Percentiles rank a stretch among this genome's conserved stretches.
These are phyloP conservation scores for Dichotomocladium elegans DNA, from an alignment of 371 early-diverging fungal genomes.

Conservation along the genomic window DNA sequence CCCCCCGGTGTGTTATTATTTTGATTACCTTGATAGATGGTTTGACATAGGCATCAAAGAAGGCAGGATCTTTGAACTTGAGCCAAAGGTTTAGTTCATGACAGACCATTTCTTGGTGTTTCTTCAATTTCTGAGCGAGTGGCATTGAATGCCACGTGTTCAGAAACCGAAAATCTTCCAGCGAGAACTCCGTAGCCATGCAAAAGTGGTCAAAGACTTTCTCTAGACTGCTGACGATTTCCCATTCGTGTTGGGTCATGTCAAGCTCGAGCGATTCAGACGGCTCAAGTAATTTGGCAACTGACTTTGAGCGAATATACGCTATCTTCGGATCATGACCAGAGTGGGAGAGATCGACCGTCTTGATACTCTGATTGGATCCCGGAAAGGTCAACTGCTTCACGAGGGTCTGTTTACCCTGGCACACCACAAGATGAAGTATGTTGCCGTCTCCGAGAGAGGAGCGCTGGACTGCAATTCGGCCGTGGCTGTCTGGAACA, in stretches of 20 bases:
- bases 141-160: conserved; percentile 18
- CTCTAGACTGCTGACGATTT: conserved; percentile 33
- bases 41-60: conserved; percentile 36
- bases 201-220: conserved; percentile 27
- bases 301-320: conserved; percentile 21
- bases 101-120: conserved; percentile 31
- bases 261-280: conserved; percentile 12
- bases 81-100: conserved; percentile 59
- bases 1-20: background rate
- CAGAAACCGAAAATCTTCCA: conserved; percentile 17
- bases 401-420: conserved; percentile 20
- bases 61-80: conserved; percentile 43
- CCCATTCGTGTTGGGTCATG: conserved; percentile 32
- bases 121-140: conserved; percentile 17
- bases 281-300: conserved; percentile 9
- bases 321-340: conserved; percentile 4
- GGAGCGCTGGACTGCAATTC: conserved; percentile 14
- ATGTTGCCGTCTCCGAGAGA: conserved; percentile 26
- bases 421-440: conserved; percentile 27
- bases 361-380: no score
- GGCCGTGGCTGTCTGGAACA: conserved; percentile 11
- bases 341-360: conserved; percentile 11
- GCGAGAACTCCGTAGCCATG: background rate
- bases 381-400: conserved; percentile 9
- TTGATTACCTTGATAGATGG: conserved; percentile 45